Conservation (phyloP, 2,329 filamentous ascomycete genomes). For the Tolypocladium cylindrosporum region DNA sequence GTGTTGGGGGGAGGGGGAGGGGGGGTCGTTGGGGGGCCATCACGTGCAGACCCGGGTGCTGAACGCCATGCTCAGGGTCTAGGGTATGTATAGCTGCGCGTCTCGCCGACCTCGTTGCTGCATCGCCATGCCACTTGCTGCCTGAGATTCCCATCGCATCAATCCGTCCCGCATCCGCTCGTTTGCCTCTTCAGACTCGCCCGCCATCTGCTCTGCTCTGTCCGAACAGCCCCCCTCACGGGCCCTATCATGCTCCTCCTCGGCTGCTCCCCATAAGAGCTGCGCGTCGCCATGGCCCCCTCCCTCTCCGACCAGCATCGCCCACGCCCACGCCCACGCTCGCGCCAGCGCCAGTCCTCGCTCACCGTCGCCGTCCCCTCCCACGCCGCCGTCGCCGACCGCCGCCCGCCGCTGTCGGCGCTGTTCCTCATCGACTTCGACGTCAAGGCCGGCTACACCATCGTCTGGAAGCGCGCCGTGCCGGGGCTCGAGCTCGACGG, state of each 20-base stretch:
- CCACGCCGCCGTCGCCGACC: conserved; percentile 15
- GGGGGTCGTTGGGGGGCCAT: too few relatives aligned
- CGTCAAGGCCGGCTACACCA: conserved; percentile 82
- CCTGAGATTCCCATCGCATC: background rate
- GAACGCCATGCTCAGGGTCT: too few relatives aligned
- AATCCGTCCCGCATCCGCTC: background rate
- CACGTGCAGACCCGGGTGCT: too few relatives aligned
- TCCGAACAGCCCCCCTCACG: background rate
- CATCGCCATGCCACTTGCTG: too few relatives aligned
- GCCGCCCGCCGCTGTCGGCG: conserved; percentile 47
- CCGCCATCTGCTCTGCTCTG: background rate
- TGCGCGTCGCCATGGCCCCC: conserved; percentile 24
- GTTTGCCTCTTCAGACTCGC: background rate
- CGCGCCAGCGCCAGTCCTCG: conserved; percentile 25
- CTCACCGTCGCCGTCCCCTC: conserved; percentile 22
- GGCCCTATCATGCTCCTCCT: conserved; percentile 16
- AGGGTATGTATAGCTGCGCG: too few relatives aligned
- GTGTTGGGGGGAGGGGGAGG: too few relatives aligned
- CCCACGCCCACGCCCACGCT: background rate
- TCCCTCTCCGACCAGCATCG: conserved; percentile 27
- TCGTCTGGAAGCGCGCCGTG: conserved; percentile 73
- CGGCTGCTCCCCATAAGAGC: conserved; percentile 10
- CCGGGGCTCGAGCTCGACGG: conserved; percentile 68
- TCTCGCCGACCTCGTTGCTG: too few relatives aligned
- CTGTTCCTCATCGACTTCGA: conserved; percentile 88